Base-by-base conservation (phyloP, 352 stramenopile species). In the Phytophthora europaea region DNA sequence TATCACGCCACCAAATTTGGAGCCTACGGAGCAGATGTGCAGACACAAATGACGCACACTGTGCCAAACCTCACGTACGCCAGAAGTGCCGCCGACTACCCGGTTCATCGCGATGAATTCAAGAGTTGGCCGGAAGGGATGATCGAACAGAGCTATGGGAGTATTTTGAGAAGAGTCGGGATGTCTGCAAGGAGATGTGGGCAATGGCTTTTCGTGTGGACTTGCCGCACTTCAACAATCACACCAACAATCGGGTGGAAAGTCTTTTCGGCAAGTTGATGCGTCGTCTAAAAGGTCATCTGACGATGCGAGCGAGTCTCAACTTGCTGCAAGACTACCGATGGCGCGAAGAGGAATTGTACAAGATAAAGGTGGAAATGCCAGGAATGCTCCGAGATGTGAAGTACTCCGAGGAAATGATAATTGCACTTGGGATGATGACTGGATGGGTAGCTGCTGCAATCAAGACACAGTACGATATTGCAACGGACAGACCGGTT, bases 181-280 rank as follows among this genome's bases (percentile, higher is more conserved):
- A 72, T 45, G 18, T 7, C 2, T 51, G 51, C 36, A 4, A 2
- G 1, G 57, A 63, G 0, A 72, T 72, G 57, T 72, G 57, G 65
- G 57, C 67, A 40, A 62, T 63, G 51, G 26, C 36, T 6, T 33
- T 47, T 52, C 65, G 65, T 13, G 40, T 58, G 10, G 51, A 61
- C 26, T 31, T 31, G 13, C n/a, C 3, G 26, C 26, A 31, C 26
- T 31, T 31, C 26, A 23, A n/a, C 13, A 67, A 67, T n/a, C 36
- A 72, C 38, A 59, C 50, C 0, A 72, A 62, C 57, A 58, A 67
- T 26, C 38, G 50, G 2, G 56, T 72, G 2, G 57, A 72, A 57
- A 72, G 51, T 16, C 20, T 61, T 9, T 72, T 72, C 16, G 40
- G 57, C 3, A 67, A 72, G 34, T 1, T 67, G 20, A 72, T 63